A percentile compares a stretch with the other conserved stretches of the same genome.
Conservation (phyloP, 495 filamentous ascomycete species). For the Penicillium pancosmium region DNA sequence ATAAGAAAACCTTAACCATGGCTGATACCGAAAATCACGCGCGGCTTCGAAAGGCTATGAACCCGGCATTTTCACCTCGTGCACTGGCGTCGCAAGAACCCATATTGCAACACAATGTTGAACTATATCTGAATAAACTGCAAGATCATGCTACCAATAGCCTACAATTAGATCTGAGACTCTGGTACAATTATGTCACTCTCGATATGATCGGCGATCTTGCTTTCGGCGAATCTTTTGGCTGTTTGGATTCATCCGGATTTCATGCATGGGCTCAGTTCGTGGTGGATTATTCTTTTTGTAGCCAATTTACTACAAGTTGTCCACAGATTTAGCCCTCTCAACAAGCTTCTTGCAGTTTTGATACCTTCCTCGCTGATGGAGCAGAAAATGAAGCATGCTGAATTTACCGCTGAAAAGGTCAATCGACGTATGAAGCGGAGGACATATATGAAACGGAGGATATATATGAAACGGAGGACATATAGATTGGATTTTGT, state of each 20-base stretch:
- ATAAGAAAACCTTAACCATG: neutral
- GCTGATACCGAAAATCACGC: neutral
- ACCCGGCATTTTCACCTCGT: slow-evolving; percentile 1
- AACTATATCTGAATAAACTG: neutral
- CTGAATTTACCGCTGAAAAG: neutral
- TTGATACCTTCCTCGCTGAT: neutral
- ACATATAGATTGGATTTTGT: neutral
- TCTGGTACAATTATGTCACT: slow-evolving; percentile 4
- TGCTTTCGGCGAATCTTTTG: slow-evolving; percentile 6
- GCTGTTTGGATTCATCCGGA: neutral
- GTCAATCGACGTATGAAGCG: neutral
- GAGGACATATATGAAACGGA: neutral
- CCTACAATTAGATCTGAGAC: neutral
- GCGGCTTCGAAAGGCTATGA: neutral
- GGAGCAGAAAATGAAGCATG: neutral
- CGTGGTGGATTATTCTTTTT: neutral
- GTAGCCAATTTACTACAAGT: neutral
- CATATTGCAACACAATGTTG: neutral
- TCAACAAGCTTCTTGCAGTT: neutral
- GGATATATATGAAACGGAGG: neutral
- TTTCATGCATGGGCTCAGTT: neutral
- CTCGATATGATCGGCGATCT: slow-evolving; percentile 9
- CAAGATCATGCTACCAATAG: neutral
- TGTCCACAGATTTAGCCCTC: neutral
- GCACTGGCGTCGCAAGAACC: neutral